phyloP scores from a whole-genome alignment of 768 basidiomycete species.

The Naganishia kalamii region DNA sequence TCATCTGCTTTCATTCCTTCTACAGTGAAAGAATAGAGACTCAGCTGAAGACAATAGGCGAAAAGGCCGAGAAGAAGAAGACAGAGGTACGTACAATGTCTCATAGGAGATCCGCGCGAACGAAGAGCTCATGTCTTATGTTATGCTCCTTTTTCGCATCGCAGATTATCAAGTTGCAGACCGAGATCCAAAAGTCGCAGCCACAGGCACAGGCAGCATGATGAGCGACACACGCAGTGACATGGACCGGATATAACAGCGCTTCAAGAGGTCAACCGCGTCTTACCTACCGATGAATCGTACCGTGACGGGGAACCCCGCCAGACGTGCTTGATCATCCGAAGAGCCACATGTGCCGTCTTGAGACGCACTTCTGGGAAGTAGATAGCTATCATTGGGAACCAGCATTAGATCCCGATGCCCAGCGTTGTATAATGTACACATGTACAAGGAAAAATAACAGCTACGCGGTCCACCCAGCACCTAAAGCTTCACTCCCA shows the following conservation, averaged over 20 bases:
- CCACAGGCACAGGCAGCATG: background rate
- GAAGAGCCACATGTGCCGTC: too few species aligned
- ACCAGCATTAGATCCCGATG: background rate
- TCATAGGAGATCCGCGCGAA: background rate
- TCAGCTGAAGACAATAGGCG: conserved; percentile 71
- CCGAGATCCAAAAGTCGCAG: background rate
- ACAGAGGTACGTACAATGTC: conserved; percentile 56
- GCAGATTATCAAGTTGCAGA: conserved; percentile 3
- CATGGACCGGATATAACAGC: too few species aligned
- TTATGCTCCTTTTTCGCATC: background rate
- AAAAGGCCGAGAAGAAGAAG: conserved; percentile 74
- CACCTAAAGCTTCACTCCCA: conserved; percentile 12
- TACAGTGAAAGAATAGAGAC: conserved; percentile 56
- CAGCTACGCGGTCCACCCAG: background rate
- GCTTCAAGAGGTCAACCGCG: too few species aligned
- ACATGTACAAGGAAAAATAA: background rate
- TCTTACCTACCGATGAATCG: too few species aligned
- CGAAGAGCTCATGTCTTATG: background rate
- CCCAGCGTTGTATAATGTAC: conserved; percentile 2
- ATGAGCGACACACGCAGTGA: too few species aligned
- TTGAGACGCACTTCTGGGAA: too few species aligned
- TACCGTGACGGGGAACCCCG: too few species aligned
- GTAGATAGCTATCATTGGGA: too few species aligned
- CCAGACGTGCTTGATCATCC: too few species aligned
- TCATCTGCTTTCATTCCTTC: background rate